phyloP scores from a whole-genome alignment of 1,284 basidiomycete genomes.

The Kalmanozyma brasiliensis region DNA sequence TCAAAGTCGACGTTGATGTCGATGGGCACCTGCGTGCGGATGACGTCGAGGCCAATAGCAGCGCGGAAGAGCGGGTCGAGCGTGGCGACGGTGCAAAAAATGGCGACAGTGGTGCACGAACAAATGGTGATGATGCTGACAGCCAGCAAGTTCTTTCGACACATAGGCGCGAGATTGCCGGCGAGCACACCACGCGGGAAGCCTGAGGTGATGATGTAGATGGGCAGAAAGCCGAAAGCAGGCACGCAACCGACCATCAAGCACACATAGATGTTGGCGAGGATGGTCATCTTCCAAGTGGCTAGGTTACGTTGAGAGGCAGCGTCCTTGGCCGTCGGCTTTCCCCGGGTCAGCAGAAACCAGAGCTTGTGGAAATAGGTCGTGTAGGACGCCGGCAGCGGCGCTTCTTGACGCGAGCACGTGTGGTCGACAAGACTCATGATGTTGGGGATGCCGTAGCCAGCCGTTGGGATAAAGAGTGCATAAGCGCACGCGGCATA shows the following conservation, averaged over 20 bases:
- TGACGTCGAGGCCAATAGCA: constrained; percentile 15
- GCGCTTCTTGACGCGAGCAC: neutral
- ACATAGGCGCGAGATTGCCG: neutral
- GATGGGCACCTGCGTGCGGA: neutral
- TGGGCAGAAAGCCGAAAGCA: constrained; percentile 3
- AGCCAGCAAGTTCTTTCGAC: neutral
- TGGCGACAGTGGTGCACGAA: constrained; percentile 9
- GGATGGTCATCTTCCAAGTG: constrained; percentile 17
- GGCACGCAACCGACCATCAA: constrained; percentile 6
- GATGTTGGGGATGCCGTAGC: constrained; percentile 10
- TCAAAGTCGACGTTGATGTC: neutral
- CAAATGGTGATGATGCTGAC: constrained; percentile 2
- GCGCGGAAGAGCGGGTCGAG: constrained; percentile 22
- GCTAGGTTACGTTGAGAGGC: constrained; percentile 2
- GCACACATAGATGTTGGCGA: constrained; percentile 4
- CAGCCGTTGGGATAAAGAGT: neutral
- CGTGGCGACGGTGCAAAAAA: constrained; percentile 12
- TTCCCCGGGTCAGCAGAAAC: constrained; percentile 7
- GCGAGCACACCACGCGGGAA: neutral
- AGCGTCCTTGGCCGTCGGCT: neutral
- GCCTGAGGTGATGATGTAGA: constrained; percentile 1
- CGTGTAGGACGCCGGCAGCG: neutral
- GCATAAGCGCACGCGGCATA: constrained; percentile 2
- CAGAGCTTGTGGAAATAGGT: constrained; percentile 1
- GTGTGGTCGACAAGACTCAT: constrained; percentile 10